Evolutionary conservation across 768 basidiomycete genomes (phyloP), one percentile per base, ranked within the genome.

Genomic region (Hypholoma fasciculare): DNA sequence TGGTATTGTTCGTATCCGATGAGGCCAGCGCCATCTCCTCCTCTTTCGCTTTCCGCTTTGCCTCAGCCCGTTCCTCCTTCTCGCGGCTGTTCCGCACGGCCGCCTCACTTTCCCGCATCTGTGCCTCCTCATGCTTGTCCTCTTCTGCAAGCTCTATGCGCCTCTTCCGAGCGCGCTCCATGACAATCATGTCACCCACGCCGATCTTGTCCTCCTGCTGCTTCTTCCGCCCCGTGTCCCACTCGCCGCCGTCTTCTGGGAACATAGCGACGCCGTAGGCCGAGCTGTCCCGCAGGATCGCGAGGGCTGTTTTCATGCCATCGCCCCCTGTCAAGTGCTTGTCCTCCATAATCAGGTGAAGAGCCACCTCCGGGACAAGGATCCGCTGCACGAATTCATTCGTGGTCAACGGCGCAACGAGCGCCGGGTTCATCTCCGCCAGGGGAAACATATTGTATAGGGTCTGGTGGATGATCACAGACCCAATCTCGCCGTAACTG

Each of bases 401-500:
- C 0, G 86, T 78, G 1, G 85, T 83, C 20, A 98, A 81, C 0
- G 96, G 89, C 0, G 77, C 70, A 23, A 86, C 81, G 11, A 78
- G 70, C n/a, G 73, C 67, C 0, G 83, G 76, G 55, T 85, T 75
- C 47, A 91, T 81, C 0, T 79, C 72, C 3, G 78, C 68, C 0
- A 83, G 84, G 1, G 93, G 90, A 64, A 93, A 93, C 55, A 93
- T 76, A 65, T 85, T 80, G 64, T 86, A 87, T 12, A 96, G 78
- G 0, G 87, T 87, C 63, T 90, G 87, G 52, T 88, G 83, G 57
- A 96, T 89, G 64, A 92, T 87, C 19, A 91, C 79, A 5, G 88
- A 90, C 11, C 94, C 94, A 38, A 86, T 80, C 69, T 93, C 92
- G 42, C 94, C 94, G 62, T 96, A 96, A 70, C 94, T 96, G 52